Conservation (phyloP, 169 alveolate species). For the Eimeria sp. region DNA sequence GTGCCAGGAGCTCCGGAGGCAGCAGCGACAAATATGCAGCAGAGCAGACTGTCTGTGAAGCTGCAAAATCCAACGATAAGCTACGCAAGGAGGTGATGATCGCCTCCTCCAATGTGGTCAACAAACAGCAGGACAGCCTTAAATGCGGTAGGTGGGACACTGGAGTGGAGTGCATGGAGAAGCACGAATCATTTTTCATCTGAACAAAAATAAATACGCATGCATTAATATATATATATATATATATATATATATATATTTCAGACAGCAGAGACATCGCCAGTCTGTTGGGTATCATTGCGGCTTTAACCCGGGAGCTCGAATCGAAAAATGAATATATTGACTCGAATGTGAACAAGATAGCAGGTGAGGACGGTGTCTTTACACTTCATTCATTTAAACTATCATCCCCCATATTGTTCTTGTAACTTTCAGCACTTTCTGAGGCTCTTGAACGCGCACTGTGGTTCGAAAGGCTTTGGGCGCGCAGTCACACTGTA, state of each 20-base stretch:
- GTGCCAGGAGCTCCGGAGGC: not conserved
- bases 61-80: not conserved
- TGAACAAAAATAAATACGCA: not conserved
- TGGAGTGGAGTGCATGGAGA: not conserved
- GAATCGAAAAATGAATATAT: conserved; percentile 13
- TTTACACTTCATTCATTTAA: too few species aligned
- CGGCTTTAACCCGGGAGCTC: conserved; percentile 44
- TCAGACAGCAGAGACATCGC: conserved; percentile 17
- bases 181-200: not conserved
- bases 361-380: conserved; percentile 3
- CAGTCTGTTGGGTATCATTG: conserved; percentile 12
- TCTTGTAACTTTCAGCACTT: not conserved
- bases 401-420: too few species aligned
- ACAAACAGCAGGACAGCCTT: not conserved
- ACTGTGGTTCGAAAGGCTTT: not conserved
- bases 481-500: conserved; percentile 3
- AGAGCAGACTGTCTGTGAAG: not conserved
- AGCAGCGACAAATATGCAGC: not conserved
- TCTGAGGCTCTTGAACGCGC: conserved; percentile 32
- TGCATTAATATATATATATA: too few species aligned
- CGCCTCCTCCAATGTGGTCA: not conserved
- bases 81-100: not conserved
- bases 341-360: not conserved
- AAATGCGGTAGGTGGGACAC: not conserved
- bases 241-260: too few species aligned